Evolutionary conservation across 164 flowering plant species (phyloP).

Genomic region (Cinnamomum chago): DNA sequence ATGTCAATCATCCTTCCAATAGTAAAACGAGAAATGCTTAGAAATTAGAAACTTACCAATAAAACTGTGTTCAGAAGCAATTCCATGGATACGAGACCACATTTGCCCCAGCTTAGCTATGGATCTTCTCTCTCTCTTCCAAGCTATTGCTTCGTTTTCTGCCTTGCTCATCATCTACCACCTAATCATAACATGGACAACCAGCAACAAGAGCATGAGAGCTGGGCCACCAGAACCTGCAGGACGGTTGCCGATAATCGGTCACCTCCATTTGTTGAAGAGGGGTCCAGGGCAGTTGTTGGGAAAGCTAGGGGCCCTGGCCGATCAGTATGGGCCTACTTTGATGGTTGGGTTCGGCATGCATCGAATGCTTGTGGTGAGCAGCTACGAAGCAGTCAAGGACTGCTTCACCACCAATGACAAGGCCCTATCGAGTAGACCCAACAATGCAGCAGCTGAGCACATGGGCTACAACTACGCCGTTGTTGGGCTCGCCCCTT

Average conservation of each 20-base stretch:
- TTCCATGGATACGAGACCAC: too few species aligned
- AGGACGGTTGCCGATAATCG: slow-evolving; percentile 19
- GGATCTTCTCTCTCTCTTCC: neutral
- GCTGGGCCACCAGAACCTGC: slow-evolving; percentile 12
- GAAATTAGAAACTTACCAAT: too few species aligned
- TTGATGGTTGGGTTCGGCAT: slow-evolving; percentile 14
- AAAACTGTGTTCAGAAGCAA: too few species aligned
- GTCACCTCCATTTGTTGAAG: slow-evolving; percentile 17
- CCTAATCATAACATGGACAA: neutral
- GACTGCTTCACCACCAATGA: slow-evolving; percentile 24
- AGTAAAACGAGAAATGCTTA: too few species aligned
- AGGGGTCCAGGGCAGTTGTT: neutral
- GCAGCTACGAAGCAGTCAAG: slow-evolving; percentile 14
- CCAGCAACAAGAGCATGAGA: neutral
- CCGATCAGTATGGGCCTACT: slow-evolving; percentile 19
- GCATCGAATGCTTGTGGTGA: slow-evolving; percentile 14
- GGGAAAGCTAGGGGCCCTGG: slow-evolving; percentile 11
- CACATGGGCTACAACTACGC: slow-evolving; percentile 9
- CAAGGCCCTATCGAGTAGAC: slow-evolving; percentile 13
- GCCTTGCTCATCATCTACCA: neutral
- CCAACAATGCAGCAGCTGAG: neutral
- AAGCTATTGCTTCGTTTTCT: neutral
- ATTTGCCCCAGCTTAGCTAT: too few species aligned
- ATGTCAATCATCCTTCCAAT: too few species aligned
- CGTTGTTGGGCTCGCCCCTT: slow-evolving; percentile 10